Evolutionary conservation across 805 yeast species (phyloP), one percentile per base, ranked within the genome.

Genomic region (Komagataella pastoris): DNA sequence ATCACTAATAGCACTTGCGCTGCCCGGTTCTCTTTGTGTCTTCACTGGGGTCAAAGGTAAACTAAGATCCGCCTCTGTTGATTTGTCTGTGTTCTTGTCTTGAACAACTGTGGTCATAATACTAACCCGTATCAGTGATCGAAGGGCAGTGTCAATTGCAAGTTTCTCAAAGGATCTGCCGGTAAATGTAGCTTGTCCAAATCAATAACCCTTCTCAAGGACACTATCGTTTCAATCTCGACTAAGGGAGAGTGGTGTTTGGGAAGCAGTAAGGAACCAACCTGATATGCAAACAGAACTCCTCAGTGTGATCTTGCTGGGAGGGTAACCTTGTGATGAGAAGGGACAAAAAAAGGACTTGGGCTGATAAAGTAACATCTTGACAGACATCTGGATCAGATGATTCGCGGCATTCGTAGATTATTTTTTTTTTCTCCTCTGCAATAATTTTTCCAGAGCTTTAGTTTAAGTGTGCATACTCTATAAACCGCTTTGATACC

Each of bases 1-100:
- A 67, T 50, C 21, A 17, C 47, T 44, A 19, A 19, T 12, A 19
- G 21, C 47, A 19, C 47, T 19, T 12, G 8, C 12, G 47, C 21
- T 19, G n/a, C n/a, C 14, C 21, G 10, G 14, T 19, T 19, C 47
- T 19, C 12, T 44, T 44, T 44, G 21, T 8, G 5, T 17, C 21
- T 44, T 44, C 47, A 17, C 12, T 17, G 21, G 18, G 21, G 47
- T 17, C 21, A 44, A 17, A 44, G 47, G 21, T 12, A 44, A 44
- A 44, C 12, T 44, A 17, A 17, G n/a, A 44, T 44, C 47, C 21
- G 47, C 47, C 45, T 14, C 45, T 30, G 40, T 30, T 30, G 40
- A 30, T 30, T 30, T 30, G 40, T 30, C 19, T 47, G 49, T 24
- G 54, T 36, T 44, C 50, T 43, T 17, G 40, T 24, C 23, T 24